Evolutionary conservation across 169 alveolate genomes (phyloP).

Genomic region (Babesia caballi): DNA sequence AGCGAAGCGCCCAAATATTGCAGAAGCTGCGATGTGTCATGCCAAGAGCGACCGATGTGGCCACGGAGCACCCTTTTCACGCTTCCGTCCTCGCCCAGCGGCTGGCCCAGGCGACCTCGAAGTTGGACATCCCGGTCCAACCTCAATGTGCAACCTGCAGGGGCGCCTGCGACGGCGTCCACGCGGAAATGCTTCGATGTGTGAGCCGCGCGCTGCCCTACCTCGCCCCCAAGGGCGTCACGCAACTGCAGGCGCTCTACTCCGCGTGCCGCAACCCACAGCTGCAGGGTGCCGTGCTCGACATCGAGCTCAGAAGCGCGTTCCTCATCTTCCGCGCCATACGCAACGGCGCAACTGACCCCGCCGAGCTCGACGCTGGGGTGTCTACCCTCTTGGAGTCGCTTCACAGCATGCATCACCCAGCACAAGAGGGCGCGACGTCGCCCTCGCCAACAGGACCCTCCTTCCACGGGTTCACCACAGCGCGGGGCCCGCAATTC

Average conservation of each 20-base stretch:
- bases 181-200: constrained; percentile 1
- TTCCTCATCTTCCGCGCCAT: not conserved
- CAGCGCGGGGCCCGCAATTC: not conserved
- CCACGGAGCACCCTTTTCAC: constrained; percentile 36
- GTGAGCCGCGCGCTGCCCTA: not conserved
- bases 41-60: not conserved
- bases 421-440: not conserved
- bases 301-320: not conserved
- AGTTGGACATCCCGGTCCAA: not conserved
- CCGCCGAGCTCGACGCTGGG: not conserved
- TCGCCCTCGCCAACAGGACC: no score
- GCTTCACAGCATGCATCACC: no score
- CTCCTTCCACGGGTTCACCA: not conserved
- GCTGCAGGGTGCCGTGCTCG: not conserved
- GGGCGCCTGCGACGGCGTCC: constrained; percentile 41
- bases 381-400: no score
- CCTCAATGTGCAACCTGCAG: constrained; percentile 48
- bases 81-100: constrained; percentile 34
- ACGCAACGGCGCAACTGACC: not conserved
- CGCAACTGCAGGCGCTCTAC: constrained; percentile 33
- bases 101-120: constrained; percentile 20
- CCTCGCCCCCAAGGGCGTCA: constrained; percentile 53
- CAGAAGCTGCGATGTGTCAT: not conserved
- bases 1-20: not conserved
- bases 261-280: constrained; percentile 36